Percentiles rank a stretch among this genome's conserved stretches.
These are phyloP conservation scores for Ensete ventricosum DNA, from an alignment of 176 grass and related monocot species.

Conservation along the genomic window DNA sequence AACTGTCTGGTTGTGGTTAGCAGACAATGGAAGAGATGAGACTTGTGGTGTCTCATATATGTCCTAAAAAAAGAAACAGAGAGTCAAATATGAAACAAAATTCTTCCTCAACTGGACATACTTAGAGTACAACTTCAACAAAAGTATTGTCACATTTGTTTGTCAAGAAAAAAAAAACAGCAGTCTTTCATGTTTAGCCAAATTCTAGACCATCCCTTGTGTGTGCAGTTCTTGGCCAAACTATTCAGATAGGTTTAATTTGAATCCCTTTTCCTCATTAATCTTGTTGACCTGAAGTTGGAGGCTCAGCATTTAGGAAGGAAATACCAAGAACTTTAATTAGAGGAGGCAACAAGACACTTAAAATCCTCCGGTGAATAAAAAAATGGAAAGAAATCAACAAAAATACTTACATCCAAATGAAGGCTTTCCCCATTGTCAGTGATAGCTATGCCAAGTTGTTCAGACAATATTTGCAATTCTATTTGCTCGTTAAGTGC, in stretches of 20 bases:
- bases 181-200: not conserved
- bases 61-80: constrained; percentile 37
- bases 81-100: not conserved
- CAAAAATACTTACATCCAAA: constrained; percentile 56
- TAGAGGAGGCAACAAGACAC: too few relatives aligned
- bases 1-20: constrained; percentile 22
- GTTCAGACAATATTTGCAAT: constrained; percentile 66
- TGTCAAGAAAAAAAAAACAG: not conserved
- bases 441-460: constrained; percentile 62
- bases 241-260: too few relatives aligned
- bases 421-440: constrained; percentile 61
- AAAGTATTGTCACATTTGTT: not conserved
- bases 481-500: constrained; percentile 57
- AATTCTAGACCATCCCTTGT: not conserved
- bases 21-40: constrained; percentile 11
- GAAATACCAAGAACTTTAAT: not conserved
- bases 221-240: too few relatives aligned
- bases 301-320: not conserved
- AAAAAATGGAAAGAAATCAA: constrained; percentile 6
- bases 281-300: not conserved
- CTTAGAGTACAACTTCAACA: not conserved
- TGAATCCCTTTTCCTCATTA: too few relatives aligned
- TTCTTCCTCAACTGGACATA: not conserved
- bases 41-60: constrained; percentile 40
- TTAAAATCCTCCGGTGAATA: not conserved